phyloP scores from a whole-genome alignment of 2,329 filamentous ascomycete genomes.

The Plenodomus lindquistii region DNA sequence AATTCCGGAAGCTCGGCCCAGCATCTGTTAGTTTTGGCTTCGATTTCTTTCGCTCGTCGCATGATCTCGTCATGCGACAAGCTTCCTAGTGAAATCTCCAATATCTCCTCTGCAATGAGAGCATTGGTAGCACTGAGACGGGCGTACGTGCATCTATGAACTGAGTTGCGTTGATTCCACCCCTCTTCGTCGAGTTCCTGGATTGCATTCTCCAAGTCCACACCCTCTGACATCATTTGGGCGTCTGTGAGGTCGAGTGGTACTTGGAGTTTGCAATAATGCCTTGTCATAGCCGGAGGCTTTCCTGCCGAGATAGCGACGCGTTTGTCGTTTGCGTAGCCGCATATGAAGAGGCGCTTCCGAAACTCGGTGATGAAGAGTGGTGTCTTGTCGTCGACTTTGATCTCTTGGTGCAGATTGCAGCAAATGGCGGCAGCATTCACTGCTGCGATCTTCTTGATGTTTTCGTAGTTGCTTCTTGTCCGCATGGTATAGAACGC shows the following conservation, averaged over 20 bases:
- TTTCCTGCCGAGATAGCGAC: conserved; percentile 58
- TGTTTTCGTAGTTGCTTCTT: conserved; percentile 34
- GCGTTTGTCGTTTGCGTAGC: conserved; percentile 53
- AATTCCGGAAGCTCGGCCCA: conserved; percentile 34
- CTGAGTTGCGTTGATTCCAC: conserved; percentile 54
- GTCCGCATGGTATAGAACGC: conserved; percentile 31
- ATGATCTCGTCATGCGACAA: conserved; percentile 42
- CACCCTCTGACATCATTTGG: conserved; percentile 51
- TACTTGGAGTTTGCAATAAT: conserved; percentile 58
- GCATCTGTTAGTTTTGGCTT: conserved; percentile 17
- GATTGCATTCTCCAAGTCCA: conserved; percentile 44
- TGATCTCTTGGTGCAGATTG: conserved; percentile 44
- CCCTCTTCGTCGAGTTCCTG: conserved; percentile 51
- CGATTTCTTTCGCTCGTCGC: conserved; percentile 41
- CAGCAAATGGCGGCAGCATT: conserved; percentile 37
- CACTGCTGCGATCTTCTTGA: conserved; percentile 39
- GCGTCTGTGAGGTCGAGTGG: conserved; percentile 60
- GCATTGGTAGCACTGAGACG: conserved; percentile 55
- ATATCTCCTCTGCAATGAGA: conserved; percentile 60
- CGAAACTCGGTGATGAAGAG: conserved; percentile 44
- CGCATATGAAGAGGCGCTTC: conserved; percentile 36
- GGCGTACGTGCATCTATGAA: conserved; percentile 52
- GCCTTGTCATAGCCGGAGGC: conserved; percentile 57
- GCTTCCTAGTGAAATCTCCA: conserved; percentile 59
- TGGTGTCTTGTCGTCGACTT: conserved; percentile 35